These are phyloP conservation scores for Aquilaria malaccensis DNA, from an alignment of 345 rosid genomes.

Conservation along the genomic window DNA sequence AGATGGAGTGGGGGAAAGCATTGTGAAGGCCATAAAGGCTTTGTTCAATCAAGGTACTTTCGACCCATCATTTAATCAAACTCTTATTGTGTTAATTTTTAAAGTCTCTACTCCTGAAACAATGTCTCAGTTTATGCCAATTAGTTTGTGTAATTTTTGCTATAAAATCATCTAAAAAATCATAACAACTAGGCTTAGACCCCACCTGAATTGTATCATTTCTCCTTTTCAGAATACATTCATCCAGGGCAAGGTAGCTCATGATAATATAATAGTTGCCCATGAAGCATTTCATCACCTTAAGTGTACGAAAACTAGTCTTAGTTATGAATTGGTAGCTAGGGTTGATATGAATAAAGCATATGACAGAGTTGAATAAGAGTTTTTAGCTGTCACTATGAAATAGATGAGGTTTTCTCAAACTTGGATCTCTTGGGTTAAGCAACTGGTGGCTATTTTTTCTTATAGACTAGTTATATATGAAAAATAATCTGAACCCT, in stretches of 20 bases:
- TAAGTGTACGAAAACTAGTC: background rate
- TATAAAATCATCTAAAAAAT: background rate
- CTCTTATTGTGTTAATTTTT: background rate
- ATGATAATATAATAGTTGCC: background rate
- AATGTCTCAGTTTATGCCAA: background rate
- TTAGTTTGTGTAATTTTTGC: background rate
- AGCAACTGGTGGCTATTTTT: background rate
- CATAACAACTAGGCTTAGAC: background rate
- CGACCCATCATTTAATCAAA: background rate
- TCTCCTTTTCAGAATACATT: too few relatives aligned
- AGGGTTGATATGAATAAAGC: background rate
- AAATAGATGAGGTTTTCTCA: background rate
- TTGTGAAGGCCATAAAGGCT: background rate
- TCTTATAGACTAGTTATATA: background rate
- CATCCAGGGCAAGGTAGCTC: background rate
- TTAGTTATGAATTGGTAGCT: background rate
- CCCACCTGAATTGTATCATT: background rate
- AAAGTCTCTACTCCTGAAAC: background rate
- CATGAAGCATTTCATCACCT: background rate
- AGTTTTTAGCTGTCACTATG: background rate
- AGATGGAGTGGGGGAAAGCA: background rate
- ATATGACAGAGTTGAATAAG: background rate
- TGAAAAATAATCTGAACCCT: background rate
- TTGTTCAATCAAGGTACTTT: background rate
- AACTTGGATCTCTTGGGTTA: background rate